Base-by-base conservation (phyloP, 2,329 filamentous ascomycete genomes). In the Pestalotiopsis sp. region DNA sequence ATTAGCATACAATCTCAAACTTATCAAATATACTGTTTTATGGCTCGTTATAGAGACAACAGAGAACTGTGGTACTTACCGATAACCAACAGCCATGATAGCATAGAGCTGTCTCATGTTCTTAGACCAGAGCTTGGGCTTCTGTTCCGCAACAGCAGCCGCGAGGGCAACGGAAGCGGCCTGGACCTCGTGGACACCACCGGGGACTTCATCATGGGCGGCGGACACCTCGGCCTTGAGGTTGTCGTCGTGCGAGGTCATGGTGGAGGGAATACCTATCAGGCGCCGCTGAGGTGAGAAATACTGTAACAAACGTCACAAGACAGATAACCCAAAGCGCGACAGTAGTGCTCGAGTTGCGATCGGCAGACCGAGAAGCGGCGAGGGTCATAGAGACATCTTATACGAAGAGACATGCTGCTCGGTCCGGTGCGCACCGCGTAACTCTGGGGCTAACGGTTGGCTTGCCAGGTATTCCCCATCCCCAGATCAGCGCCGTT, bases 61-160 rank as follows among this genome's bases (percentile, higher is more conserved):
- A 59, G 57, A 4, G 13, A 59, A 9, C 17, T 41, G 59, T n/a
- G 14, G 13, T 7, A 66, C 65, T 38, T 66, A 66, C 65, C 65
- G 73, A 68, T 82, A 83, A 17, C 80, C 78, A 64, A 82, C 71
- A 2, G 70, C 75, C 79, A 82, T 81, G 71, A 82, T 81, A 3
- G 76, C 68, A 72, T 81, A 82, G 11, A 82, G 72, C 2, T 76
- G 71, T 11, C 82, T 67, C 79, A 81, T 82, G 70, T 73, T 76
- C 9, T 69, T 68, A 1, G 78, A 80, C 69, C 76, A 75, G 6
- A 78, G 71, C 38, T 74, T 78, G 4, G 79, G 79, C 68, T 80
- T 80, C 73, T 79, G 75, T 67, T 77, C 76, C 3, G 75, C 78
- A 25, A 80, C 68, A 20, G 79, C 79, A 45, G 79, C 78, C 17